phyloP scores from a whole-genome alignment of 305 asterid genomes.

The Coffea humblotiana region DNA sequence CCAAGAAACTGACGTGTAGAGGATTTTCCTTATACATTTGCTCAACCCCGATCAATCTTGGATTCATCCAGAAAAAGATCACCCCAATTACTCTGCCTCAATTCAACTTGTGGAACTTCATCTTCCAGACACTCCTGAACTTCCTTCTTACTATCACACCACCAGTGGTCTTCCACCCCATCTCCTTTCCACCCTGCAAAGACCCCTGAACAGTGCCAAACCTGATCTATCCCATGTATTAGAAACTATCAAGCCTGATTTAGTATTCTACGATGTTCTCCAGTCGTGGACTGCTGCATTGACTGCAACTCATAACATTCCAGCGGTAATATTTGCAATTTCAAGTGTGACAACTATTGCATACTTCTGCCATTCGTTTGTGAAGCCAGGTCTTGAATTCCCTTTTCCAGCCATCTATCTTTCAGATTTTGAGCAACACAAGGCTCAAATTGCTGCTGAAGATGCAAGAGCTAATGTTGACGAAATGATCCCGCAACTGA shows the following conservation, averaged over 20 bases:
- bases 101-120: slow-evolving; percentile 30
- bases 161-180: slow-evolving; percentile 35
- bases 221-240: slow-evolving; percentile 26
- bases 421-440: slow-evolving; percentile 4
- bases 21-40: slow-evolving; percentile 30
- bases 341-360: not conserved
- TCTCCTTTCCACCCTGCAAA: slow-evolving; percentile 16
- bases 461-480: not conserved
- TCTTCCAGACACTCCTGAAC: slow-evolving; percentile 23
- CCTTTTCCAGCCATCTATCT: slow-evolving; percentile 21
- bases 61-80: slow-evolving; percentile 26
- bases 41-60: slow-evolving; percentile 41
- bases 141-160: slow-evolving; percentile 33
- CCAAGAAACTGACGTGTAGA: slow-evolving; percentile 28
- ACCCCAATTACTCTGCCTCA: slow-evolving; percentile 15
- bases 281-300: slow-evolving; percentile 21
- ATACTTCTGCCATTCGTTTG: not conserved
- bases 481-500: slow-evolving; percentile 10
- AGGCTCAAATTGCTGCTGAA: not conserved
- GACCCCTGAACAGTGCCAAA: slow-evolving; percentile 7
- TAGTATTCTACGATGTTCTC: slow-evolving; percentile 13
- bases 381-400: slow-evolving; percentile 8
- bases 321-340: slow-evolving; percentile 5
- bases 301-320: slow-evolving; percentile 13
- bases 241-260: slow-evolving; percentile 18